A percentile compares a stretch with the other conserved stretches of the same genome.
Conservation (phyloP, 371 early-diverging fungal genomes). For the Haplosporangium sp. region DNA sequence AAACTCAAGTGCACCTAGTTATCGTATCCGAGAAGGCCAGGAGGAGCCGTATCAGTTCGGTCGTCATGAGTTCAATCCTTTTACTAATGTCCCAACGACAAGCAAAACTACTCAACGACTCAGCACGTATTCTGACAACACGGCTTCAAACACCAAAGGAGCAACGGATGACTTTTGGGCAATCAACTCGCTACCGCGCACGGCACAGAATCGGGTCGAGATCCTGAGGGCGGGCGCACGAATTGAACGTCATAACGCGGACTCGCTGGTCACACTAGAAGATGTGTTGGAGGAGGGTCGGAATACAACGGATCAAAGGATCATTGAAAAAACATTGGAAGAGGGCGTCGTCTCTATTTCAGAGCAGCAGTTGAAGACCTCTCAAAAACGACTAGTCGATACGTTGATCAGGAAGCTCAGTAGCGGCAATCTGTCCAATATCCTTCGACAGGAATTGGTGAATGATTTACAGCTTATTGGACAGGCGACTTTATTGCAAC, state of each 20-base stretch:
- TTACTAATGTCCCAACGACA: constrained; percentile 11
- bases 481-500: constrained; percentile 9
- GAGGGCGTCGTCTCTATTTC: not conserved
- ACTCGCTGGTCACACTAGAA: constrained; percentile 13
- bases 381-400: constrained; percentile 1
- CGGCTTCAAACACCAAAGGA: not conserved
- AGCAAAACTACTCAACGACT: not conserved
- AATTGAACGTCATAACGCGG: not conserved
- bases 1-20: constrained; percentile 7
- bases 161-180: constrained; percentile 14
- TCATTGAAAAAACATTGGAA: not conserved
- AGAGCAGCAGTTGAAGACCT: not conserved
- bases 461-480: constrained; percentile 21
- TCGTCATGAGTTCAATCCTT: constrained; percentile 26
- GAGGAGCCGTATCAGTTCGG: not conserved
- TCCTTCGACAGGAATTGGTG: constrained; percentile 9
- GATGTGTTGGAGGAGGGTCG: not conserved
- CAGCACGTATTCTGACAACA: not conserved
- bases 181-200: constrained; percentile 20
- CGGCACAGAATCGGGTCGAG: constrained; percentile 3
- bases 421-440: not conserved
- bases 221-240: constrained; percentile 13
- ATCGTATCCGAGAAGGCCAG: constrained; percentile 14
- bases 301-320: not conserved
- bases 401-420: constrained; percentile 7